Base-by-base conservation (phyloP, 2,329 filamentous ascomycete species). In the Seiridium unicorne region DNA sequence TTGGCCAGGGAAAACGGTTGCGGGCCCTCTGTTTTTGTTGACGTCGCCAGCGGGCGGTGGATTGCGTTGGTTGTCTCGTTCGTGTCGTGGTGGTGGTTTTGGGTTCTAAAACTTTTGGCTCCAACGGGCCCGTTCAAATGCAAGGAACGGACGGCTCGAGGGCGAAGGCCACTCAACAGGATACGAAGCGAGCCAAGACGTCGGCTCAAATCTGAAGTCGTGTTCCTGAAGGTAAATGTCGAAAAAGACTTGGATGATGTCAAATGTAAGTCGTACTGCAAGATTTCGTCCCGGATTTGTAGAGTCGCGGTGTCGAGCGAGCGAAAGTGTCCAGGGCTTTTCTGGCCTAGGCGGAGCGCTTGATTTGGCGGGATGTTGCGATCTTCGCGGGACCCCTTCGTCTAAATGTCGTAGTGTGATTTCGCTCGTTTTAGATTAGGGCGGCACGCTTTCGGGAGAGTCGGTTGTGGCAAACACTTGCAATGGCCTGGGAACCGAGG, bases 361-460 rank as follows among this genome's bases (percentile, higher is more conserved):
- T 53, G 32, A 53, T 26, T 26, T 26, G 18, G 18, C 18, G 38
- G 49, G 49, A 35, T 57, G 59, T 60, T 60, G 38, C 51, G 59
- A 60, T 57, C 55, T 57, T 60, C 55, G 44, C 51, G 47, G 31
- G 48, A 44, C 54, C 59, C 59, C 55, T 60, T 60, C 54, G 53
- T 40, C 55, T 55, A 60, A 61, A 51, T 26, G 32, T 44, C 40
- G 55, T 55, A 58, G 53, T 58, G 44, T 38, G 57, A 34, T 48
- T 61, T 61, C 47, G 60, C 38, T 61, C 32, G 13, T 59, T 58
- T 58, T 55, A 55, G 60, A 56, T 55, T 58, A 55, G 56, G 46
- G 59, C 42, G 35, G 18, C 18, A 26, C 18, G 18, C 18, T 26
- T 26, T 26, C 18, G 18, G 18, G 18, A 26, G 18, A 26, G 18